phyloP scores from a whole-genome alignment of 2,329 filamentous ascomycete species.

The Phyllosticta citriasiana region DNA sequence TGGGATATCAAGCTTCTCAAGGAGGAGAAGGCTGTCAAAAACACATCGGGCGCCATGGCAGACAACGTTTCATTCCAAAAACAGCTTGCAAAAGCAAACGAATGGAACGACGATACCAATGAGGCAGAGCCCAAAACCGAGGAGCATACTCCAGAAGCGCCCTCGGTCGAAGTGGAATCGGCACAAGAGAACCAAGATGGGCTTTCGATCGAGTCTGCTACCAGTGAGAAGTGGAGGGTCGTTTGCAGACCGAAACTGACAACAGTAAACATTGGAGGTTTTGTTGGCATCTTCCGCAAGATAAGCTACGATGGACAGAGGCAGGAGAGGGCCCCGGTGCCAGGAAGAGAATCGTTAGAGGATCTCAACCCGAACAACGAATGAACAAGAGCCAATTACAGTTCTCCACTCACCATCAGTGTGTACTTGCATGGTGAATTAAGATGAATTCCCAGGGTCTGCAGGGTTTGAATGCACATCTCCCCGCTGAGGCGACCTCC shows the following conservation, averaged over 20 bases:
- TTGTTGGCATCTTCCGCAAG: not conserved
- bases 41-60: not conserved
- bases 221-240: slow-evolving; percentile 19
- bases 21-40: slow-evolving; percentile 24
- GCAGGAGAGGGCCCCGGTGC: not conserved
- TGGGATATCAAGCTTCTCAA: slow-evolving; percentile 53
- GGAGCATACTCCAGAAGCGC: not conserved
- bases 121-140: not conserved
- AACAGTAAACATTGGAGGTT: not conserved
- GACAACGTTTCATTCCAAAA: not conserved
- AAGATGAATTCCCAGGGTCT: not conserved
- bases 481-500: not conserved
- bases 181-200: not conserved
- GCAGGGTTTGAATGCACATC: not conserved
- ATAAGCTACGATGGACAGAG: not conserved
- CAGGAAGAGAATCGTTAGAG: not conserved
- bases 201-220: not conserved
- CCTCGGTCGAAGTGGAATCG: not conserved
- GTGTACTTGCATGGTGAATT: not conserved
- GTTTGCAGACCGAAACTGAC: slow-evolving; percentile 24
- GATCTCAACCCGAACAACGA: not conserved
- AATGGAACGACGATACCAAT: not conserved
- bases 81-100: not conserved
- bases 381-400: not conserved
- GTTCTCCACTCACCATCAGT: not conserved